Base-by-base conservation (phyloP, 305 asterid genomes). In the Fraxinus ornus region DNA sequence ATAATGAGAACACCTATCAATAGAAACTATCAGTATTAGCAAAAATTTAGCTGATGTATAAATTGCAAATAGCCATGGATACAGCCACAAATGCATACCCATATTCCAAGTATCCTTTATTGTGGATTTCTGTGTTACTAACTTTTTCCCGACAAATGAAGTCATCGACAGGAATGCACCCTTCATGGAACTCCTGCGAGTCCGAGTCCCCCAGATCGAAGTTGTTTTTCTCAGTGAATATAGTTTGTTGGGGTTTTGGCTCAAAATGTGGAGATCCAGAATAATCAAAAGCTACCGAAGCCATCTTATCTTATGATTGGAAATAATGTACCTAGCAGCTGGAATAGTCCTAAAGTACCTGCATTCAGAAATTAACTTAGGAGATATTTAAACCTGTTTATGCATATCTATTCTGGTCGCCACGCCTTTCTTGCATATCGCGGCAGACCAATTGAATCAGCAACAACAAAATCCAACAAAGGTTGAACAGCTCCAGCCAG, bases 1-100 rank as follows among this genome's bases (percentile, higher is more conserved):
- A 83, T 93, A 94, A 82, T 94, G 98, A 57, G 94, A 80, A 88
- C 97, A 94, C 80, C 98, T 94, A 86, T 32, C 80, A 79, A 83
- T 19, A 76, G 44, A 85, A 71, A 78, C 49, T 19, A 17, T 66
- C 30, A 60, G 77, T 57, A 68, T 87, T 35, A 81, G 81, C 83
- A 87, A 37, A 37, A 72, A 75, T 24, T 72, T 71, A 12, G 8
- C 62, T 6, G 21, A n/a, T 60, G 28, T 7, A 35, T 13, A 19
- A 19, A 39, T 79, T 28, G 44, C 39, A 19, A 75, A 1, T 6
- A 60, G 30, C 70, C 12, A 60, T 2, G 70, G 28, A 15, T n/a
- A 72, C 83, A 83, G 77, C 78, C 57, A 78, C 30, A 55, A 75
- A 19, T 66, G 64, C 92, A 82, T 92, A 94, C 98, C 98, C 97